Evolutionary conservation across 2,329 filamentous ascomycete species (phyloP), one percentile per base, ranked within the genome.

Genomic region (Ilyonectria sp.): DNA sequence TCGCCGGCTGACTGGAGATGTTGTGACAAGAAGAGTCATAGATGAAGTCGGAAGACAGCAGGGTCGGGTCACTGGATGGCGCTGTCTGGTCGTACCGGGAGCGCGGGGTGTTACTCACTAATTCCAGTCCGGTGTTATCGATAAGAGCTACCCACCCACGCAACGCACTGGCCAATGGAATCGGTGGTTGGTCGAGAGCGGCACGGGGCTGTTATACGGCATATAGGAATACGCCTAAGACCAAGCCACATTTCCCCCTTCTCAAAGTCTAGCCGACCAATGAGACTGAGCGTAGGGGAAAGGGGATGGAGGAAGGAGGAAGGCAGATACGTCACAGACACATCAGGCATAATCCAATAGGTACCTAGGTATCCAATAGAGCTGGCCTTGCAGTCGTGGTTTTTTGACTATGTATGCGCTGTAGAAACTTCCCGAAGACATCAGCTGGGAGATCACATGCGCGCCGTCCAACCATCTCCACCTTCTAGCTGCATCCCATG

Each of bases 21-120:
- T 46, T 43, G 49, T 61, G 58, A 54, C 56, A 55, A 64, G 63
- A 75, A 70, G 74, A 76, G 74, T 76, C 74, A 76, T 75, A 74
- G 67, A 71, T 50, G 59, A 69, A 47, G 40, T 50, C 54, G 49
- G 54, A 19, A 53, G 40, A 31, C 7, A 33, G 35, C 10, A 35
- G 43, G 50, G 29, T 40, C 31, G 37, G 26, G 50, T 43, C 26
- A 65, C 58, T 62, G 15, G 23, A 46, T 65, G 65, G 59, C 64
- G 31, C 29, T 50, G 40, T 19, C 46, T 21, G 47, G 37, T 49
- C 46, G 49, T 7, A 19, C 40, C n/a, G 40, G 40, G 40, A 63
- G 55, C 69, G 73, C 67, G 71, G 73, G 68, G 71, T 60, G 66
- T 73, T 75, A 75, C 71, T 75, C 73, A 72, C 64, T 35, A 49